Evolutionary conservation across 169 alveolate genomes (phyloP).

Genomic region (Plasmodium billcollinsi): DNA sequence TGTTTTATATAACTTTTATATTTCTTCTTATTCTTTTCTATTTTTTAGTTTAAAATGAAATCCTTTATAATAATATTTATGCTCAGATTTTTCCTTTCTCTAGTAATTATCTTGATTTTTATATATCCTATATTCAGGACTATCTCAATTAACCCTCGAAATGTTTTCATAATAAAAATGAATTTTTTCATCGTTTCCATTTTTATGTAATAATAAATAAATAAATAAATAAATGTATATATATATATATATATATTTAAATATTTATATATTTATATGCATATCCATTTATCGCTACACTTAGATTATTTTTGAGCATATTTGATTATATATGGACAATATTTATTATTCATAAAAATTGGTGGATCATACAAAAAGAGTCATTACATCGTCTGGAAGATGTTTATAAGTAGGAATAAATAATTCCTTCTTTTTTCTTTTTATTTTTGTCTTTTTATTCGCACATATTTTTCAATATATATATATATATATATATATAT

Average conservation of each 20-base stretch:
- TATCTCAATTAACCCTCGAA: conserved; percentile 37
- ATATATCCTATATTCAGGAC: conserved; percentile 33
- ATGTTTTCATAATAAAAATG: conserved; percentile 35
- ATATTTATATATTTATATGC: background rate
- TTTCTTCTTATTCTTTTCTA: conserved; percentile 1
- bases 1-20: too few species aligned
- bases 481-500: background rate
- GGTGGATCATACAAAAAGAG: conserved; percentile 21
- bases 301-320: conserved; percentile 17
- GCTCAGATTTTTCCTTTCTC: conserved; percentile 27
- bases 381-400: background rate
- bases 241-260: background rate
- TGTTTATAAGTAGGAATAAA: conserved; percentile 14
- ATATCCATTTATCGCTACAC: background rate
- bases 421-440: conserved; percentile 9
- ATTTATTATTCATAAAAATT: conserved; percentile 47
- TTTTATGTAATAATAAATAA: conserved; percentile 36
- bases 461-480: background rate
- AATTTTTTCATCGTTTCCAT: conserved; percentile 29
- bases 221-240: background rate
- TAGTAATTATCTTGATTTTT: conserved; percentile 13
- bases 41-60: conserved; percentile 19
- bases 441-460: background rate
- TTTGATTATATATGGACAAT: conserved; percentile 72
- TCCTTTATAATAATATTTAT: conserved; percentile 24